Percentiles rank a stretch among this genome's conserved stretches.
Conservation (phyloP, 345 rosid species). For the Turnera subulata region DNA sequence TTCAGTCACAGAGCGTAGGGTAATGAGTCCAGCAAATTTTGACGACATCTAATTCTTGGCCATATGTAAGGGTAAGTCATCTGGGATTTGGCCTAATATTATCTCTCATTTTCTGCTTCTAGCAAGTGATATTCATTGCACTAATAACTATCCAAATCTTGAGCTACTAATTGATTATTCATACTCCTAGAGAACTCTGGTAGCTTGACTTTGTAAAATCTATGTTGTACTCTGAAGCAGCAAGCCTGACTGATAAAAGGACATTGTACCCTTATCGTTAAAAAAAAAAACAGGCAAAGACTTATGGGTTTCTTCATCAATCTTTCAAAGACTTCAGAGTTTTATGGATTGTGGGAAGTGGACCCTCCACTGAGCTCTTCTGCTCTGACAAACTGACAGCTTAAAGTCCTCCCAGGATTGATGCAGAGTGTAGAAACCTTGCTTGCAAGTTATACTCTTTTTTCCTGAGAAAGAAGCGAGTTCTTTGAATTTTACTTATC, state of each 20-base stretch:
- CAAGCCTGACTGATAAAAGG: background rate
- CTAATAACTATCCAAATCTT: too few relatives aligned
- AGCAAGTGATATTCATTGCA: too few relatives aligned
- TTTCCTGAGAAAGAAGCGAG: background rate
- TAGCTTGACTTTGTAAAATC: too few relatives aligned
- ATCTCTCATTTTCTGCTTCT: too few relatives aligned
- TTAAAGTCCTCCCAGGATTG: background rate
- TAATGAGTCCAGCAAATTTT: too few relatives aligned
- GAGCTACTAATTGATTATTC: too few relatives aligned
- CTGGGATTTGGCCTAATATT: too few relatives aligned
- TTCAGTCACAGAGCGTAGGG: too few relatives aligned
- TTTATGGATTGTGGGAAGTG: background rate
- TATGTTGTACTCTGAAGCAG: background rate
- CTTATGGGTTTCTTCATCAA: background rate
- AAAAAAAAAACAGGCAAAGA: background rate
- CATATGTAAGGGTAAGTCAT: too few relatives aligned
- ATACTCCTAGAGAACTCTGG: too few relatives aligned
- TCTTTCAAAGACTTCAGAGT: background rate
- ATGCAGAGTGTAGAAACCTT: constrained; percentile 1
- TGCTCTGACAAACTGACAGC: background rate
- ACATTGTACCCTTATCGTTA: background rate
- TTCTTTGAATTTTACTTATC: background rate
- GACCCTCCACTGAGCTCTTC: constrained; percentile 3
- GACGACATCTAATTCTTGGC: too few relatives aligned
- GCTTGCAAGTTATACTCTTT: constrained; percentile 9